Conservation (phyloP, 371 early-diverging fungal genomes). For the Zancudomyces culisetae region DNA sequence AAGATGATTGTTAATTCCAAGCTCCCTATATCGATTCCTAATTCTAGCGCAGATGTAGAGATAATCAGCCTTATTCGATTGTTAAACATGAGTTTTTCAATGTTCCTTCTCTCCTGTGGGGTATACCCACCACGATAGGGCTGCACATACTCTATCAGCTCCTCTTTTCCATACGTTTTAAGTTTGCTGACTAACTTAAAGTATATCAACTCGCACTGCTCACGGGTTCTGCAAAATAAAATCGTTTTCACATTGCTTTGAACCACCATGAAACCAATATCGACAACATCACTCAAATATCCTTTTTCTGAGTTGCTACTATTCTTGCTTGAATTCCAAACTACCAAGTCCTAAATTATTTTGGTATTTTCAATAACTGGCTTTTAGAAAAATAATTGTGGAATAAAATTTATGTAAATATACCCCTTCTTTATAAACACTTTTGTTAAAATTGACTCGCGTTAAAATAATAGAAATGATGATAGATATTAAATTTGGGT, state of each 20-base stretch:
- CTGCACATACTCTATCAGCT: constrained; percentile 21
- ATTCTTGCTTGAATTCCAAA: constrained; percentile 7
- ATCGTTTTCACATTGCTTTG: constrained; percentile 24
- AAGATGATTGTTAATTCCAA: constrained; percentile 37
- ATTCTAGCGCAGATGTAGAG: constrained; percentile 46
- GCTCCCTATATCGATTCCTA: constrained; percentile 48
- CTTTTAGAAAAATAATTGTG: too few species aligned
- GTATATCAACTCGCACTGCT: constrained; percentile 13
- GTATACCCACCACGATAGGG: constrained; percentile 46
- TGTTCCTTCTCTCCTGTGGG: constrained; percentile 27
- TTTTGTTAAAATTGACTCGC: too few species aligned
- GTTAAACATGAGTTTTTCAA: constrained; percentile 33
- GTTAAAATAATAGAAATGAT: too few species aligned
- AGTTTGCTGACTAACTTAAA: constrained; percentile 29
- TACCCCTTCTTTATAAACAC: too few species aligned
- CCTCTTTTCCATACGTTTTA: constrained; percentile 14
- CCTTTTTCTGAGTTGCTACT: not conserved
- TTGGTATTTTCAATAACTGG: too few species aligned
- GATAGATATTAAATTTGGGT: too few species aligned
- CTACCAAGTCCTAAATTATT: not conserved
- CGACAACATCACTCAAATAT: constrained; percentile 3
- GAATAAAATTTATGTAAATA: too few species aligned
- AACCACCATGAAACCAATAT: constrained; percentile 22
- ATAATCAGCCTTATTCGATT: constrained; percentile 33
- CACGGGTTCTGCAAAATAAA: constrained; percentile 23